Evolutionary conservation across 768 basidiomycete genomes (phyloP).

Genomic region (Kwoniella sp.): DNA sequence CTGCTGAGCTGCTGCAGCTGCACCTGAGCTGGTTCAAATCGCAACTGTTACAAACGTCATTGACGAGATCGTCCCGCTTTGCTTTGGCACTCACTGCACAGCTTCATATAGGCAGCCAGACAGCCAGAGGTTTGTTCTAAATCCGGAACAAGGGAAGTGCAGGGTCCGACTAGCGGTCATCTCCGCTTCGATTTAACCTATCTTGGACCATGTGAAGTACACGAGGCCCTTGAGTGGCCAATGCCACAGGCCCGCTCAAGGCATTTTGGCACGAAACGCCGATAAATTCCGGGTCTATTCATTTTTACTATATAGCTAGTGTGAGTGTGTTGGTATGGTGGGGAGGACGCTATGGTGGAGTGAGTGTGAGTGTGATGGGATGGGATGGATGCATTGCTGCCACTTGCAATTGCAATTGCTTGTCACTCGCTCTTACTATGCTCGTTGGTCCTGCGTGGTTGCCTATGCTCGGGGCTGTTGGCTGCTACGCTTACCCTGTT

Average conservation of each 20-base stretch:
- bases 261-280: conserved; percentile 20
- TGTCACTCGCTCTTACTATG: not conserved
- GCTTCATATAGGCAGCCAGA: not conserved
- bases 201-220: too few relatives aligned
- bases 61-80: not conserved
- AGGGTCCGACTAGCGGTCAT: not conserved
- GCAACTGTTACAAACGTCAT: not conserved
- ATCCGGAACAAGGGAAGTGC: not conserved
- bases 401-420: not conserved
- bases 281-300: conserved; percentile 28
- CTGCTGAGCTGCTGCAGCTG: too few relatives aligned
- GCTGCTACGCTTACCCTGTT: too few relatives aligned
- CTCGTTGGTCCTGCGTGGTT: not conserved
- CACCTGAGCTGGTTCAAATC: not conserved
- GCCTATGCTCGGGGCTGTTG: too few relatives aligned
- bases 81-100: too few relatives aligned
- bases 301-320: conserved; percentile 15
- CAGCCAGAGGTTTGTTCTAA: not conserved
- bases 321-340: too few relatives aligned
- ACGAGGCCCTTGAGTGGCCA: too few relatives aligned
- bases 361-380: too few relatives aligned
- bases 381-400: not conserved
- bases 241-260: not conserved
- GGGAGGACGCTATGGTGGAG: too few relatives aligned
- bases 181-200: too few relatives aligned